Evolutionary conservation across 2,329 filamentous ascomycete species (phyloP).

Genomic region (Chalara sp.): DNA sequence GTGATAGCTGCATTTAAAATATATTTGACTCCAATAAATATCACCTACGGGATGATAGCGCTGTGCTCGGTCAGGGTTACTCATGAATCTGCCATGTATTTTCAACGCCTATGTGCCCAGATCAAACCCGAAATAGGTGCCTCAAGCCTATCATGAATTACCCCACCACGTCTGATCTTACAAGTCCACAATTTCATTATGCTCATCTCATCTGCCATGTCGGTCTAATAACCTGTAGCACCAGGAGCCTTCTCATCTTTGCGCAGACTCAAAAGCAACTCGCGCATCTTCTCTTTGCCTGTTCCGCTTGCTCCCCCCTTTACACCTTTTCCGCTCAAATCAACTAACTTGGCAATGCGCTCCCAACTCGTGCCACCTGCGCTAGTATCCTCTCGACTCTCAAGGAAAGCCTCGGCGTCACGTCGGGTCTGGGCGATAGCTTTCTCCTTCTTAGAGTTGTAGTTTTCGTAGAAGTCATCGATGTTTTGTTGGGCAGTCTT

Average conservation of each 20-base stretch:
- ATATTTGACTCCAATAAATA: too few relatives aligned
- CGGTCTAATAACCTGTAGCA: conserved; percentile 50
- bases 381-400: conserved; percentile 82
- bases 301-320: conserved; percentile 83
- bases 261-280: conserved; percentile 76
- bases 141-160: conserved; percentile 12
- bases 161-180: conserved; percentile 23
- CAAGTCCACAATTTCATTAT: conserved; percentile 12
- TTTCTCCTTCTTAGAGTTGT: conserved; percentile 98
- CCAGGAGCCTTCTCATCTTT: conserved; percentile 86
- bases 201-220: conserved; percentile 1
- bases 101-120: conserved; percentile 25
- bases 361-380: conserved; percentile 98
- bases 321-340: conserved; percentile 86
- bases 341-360: conserved; percentile 94
- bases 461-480: conserved; percentile 99
- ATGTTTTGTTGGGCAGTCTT: conserved; percentile 89
- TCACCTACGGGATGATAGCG: too few relatives aligned
- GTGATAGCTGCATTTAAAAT: too few relatives aligned
- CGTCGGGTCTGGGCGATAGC: conserved; percentile 77
- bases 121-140: conserved; percentile 18
- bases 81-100: conserved; percentile 22
- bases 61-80: conserved; percentile 3
- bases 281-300: conserved; percentile 93
- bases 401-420: conserved; percentile 90